Evolutionary conservation across 1,284 basidiomycete species (phyloP).

Genomic region (Tilletia indica): DNA sequence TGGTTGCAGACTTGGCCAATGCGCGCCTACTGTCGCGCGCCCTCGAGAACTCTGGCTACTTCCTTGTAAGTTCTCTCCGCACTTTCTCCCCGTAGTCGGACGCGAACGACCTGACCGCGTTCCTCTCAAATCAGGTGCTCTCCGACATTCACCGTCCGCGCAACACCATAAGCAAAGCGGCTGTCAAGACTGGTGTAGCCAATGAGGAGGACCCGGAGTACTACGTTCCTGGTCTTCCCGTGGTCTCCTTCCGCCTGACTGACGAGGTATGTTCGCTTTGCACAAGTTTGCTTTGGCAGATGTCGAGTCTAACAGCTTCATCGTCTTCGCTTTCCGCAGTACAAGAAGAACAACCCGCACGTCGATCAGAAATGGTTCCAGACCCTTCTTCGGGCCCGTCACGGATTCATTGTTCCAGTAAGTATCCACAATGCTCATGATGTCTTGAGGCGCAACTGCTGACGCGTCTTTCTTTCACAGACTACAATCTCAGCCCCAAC

Average conservation of each 20-base stretch:
- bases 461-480: slow-evolving; percentile 24
- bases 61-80: slow-evolving; percentile 49
- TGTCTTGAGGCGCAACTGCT: background rate
- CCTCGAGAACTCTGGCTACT: slow-evolving; percentile 76
- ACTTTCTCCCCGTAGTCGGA: too few species aligned
- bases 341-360: slow-evolving; percentile 34
- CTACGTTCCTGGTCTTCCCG: slow-evolving; percentile 78
- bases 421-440: background rate
- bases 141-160: slow-evolving; percentile 58
- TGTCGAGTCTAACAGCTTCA: background rate
- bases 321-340: background rate
- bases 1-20: slow-evolving; percentile 72
- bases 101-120: too few species aligned
- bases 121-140: slow-evolving; percentile 50
- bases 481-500: slow-evolving; percentile 48
- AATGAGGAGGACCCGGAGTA: slow-evolving; percentile 59
- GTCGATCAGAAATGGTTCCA: slow-evolving; percentile 83
- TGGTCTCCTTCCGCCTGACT: slow-evolving; percentile 83
- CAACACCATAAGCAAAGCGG: slow-evolving; percentile 25
- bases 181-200: slow-evolving; percentile 19
- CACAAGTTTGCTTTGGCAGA: background rate
- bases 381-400: slow-evolving; percentile 68
- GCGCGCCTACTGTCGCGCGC: slow-evolving; percentile 76
- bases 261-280: slow-evolving; percentile 59
- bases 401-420: slow-evolving; percentile 64